These are phyloP conservation scores for Solanum piurae DNA, from an alignment of 257 asterid genomes.

Conservation along the genomic window DNA sequence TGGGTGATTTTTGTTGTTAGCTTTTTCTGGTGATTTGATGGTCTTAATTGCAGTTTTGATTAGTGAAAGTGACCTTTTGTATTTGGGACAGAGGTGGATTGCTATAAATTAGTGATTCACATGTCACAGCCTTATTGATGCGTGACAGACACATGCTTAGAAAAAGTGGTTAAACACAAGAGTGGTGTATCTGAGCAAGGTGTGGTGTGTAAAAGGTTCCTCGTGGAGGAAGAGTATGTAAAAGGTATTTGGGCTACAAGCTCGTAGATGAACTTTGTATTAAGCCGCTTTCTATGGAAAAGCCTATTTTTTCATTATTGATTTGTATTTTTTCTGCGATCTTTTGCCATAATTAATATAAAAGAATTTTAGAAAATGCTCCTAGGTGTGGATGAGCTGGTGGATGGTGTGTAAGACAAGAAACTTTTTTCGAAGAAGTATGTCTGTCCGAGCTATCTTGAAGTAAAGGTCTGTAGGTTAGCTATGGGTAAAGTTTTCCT, in stretches of 20 bases:
- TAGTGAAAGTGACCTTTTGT: constrained; percentile 22
- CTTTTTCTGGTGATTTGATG: constrained; percentile 15
- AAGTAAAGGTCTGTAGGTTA: background rate
- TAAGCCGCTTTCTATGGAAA: background rate
- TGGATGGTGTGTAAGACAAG: background rate
- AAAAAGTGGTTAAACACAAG: background rate
- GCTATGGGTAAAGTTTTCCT: background rate
- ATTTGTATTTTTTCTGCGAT: background rate
- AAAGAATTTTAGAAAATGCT: background rate
- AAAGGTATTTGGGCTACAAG: background rate
- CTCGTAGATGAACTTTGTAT: background rate
- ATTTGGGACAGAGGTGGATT: background rate
- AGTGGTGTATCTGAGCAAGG: background rate
- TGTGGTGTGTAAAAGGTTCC: background rate
- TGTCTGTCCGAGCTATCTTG: background rate
- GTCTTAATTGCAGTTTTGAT: constrained; percentile 41
- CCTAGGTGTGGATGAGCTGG: background rate
- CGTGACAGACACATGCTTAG: background rate
- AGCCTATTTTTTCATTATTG: background rate
- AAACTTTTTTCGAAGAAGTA: background rate
- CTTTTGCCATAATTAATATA: background rate
- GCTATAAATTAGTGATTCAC: background rate
- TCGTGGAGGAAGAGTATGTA: background rate
- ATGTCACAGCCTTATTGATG: background rate
- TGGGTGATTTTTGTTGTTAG: background rate